Percentiles rank a stretch among this genome's conserved stretches.
These are phyloP conservation scores for Boletus rubropictus DNA, from an alignment of 768 basidiomycete genomes.

Conservation along the genomic window DNA sequence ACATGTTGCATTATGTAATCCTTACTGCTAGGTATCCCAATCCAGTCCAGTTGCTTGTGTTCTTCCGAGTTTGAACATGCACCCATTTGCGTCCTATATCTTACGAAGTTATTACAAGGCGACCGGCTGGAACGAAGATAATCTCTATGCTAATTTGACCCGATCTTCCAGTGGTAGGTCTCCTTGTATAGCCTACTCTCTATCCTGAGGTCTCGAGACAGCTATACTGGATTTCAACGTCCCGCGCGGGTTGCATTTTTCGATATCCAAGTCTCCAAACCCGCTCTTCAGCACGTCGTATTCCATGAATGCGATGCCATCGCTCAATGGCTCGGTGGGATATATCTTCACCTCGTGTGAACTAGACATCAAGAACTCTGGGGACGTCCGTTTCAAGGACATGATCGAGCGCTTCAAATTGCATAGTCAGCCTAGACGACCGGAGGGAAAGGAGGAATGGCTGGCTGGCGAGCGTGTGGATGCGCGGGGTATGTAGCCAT, in stretches of 20 bases:
- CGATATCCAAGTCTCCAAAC: constrained; percentile 85
- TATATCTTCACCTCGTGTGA: constrained; percentile 92
- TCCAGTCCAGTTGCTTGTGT: no score
- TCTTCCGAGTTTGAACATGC: constrained; percentile 42
- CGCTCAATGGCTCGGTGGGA: constrained; percentile 85
- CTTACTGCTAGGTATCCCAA: background rate
- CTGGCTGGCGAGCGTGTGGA: constrained; percentile 74
- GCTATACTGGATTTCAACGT: constrained; percentile 90
- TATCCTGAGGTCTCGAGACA: constrained; percentile 27
- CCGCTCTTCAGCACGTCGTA: constrained; percentile 85
- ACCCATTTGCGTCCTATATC: constrained; percentile 84
- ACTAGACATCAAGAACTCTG: constrained; percentile 63
- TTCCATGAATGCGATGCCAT: constrained; percentile 88
- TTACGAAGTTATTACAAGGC: constrained; percentile 83
- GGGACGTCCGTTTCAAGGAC: constrained; percentile 75
- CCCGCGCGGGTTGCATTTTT: constrained; percentile 73
- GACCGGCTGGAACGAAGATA: constrained; percentile 98
- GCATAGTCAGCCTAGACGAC: constrained; percentile 73
- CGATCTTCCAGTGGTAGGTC: constrained; percentile 76
- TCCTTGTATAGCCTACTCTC: constrained; percentile 6
- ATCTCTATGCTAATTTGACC: constrained; percentile 84
- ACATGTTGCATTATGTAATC: constrained; percentile 14
- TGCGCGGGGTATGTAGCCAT: constrained; percentile 53
- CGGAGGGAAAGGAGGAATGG: constrained; percentile 78
- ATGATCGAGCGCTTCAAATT: constrained; percentile 86